Percentiles rank a stretch among this genome's conserved stretches.
These are phyloP conservation scores for Tulasnella sp. DNA, from an alignment of 768 basidiomycete genomes.

Conservation along the genomic window DNA sequence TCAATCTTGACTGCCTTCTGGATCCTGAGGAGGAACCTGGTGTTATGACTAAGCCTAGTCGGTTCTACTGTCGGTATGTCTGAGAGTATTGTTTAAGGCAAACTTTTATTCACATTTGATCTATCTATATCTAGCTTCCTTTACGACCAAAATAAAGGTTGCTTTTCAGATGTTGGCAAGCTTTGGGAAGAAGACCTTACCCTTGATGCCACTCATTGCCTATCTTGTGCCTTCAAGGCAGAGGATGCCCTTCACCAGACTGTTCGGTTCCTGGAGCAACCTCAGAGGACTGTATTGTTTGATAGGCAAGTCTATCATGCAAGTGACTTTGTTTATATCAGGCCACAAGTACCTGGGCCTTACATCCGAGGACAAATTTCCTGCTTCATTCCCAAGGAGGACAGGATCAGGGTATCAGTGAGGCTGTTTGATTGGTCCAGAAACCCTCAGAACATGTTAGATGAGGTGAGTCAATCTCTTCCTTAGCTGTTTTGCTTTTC, in stretches of 20 bases:
- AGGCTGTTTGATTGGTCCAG: neutral
- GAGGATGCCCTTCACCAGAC: constrained; percentile 27
- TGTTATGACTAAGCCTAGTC: constrained; percentile 22
- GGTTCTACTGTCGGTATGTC: constrained; percentile 56
- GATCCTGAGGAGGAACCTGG: constrained; percentile 18
- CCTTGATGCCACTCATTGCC: too few relatives aligned
- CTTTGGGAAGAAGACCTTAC: too few relatives aligned
- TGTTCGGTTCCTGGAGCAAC: constrained; percentile 23
- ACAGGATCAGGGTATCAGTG: neutral
- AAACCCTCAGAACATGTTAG: too few relatives aligned
- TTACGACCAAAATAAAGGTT: constrained; percentile 45
- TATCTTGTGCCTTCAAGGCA: too few relatives aligned
- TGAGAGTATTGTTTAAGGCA: constrained; percentile 7
- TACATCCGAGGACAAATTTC: constrained; percentile 47
- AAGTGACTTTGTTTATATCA: constrained; percentile 50
- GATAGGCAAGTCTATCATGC: constrained; percentile 42
- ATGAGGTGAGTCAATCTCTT: too few relatives aligned
- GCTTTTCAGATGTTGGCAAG: too few relatives aligned
- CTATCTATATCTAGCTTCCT: neutral
- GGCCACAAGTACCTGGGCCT: constrained; percentile 31
- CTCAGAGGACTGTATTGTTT: constrained; percentile 39
- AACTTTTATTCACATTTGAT: neutral
- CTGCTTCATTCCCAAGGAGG: constrained; percentile 21
- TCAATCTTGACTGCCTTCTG: constrained; percentile 34
- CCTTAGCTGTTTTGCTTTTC: too few relatives aligned